phyloP scores from a whole-genome alignment of 208 protist species.

The Leptomonas seymouri region DNA sequence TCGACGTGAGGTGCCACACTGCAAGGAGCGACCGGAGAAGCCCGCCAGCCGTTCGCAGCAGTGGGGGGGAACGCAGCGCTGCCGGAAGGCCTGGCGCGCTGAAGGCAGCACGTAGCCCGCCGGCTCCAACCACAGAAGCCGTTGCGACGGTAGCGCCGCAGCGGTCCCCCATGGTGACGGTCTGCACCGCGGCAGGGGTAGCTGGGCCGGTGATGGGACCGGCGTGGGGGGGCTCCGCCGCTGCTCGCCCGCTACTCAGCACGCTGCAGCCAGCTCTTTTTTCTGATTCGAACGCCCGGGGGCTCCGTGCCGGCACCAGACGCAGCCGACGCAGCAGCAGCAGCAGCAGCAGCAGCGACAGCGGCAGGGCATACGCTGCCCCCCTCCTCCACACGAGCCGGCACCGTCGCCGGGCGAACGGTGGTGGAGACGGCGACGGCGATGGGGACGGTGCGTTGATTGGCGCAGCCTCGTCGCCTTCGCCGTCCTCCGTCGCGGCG shows the following conservation, averaged over 20 bases:
- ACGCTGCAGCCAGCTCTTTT: constrained; percentile 1
- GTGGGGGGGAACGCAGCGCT: too few relatives aligned
- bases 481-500: too few relatives aligned
- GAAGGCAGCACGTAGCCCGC: too few relatives aligned
- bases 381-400: background rate
- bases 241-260: background rate
- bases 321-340: background rate
- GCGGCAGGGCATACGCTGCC: background rate
- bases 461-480: background rate
- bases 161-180: background rate
- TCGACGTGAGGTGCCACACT: too few relatives aligned
- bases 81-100: background rate
- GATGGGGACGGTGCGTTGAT: background rate
- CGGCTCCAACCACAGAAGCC: background rate
- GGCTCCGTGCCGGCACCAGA: background rate
- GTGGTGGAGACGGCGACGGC: background rate
- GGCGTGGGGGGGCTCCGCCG: constrained; percentile 15
- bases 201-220: background rate
- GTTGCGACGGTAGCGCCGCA: background rate
- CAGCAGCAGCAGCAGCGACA: constrained; percentile 1
- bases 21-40: too few relatives aligned
- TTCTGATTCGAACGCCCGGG: background rate
- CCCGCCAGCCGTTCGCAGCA: too few relatives aligned
- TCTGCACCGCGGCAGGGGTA: background rate
- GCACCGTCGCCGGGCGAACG: background rate